These are phyloP conservation scores for Pholiota conissans DNA, from an alignment of 768 basidiomycete species.

Conservation along the genomic window DNA sequence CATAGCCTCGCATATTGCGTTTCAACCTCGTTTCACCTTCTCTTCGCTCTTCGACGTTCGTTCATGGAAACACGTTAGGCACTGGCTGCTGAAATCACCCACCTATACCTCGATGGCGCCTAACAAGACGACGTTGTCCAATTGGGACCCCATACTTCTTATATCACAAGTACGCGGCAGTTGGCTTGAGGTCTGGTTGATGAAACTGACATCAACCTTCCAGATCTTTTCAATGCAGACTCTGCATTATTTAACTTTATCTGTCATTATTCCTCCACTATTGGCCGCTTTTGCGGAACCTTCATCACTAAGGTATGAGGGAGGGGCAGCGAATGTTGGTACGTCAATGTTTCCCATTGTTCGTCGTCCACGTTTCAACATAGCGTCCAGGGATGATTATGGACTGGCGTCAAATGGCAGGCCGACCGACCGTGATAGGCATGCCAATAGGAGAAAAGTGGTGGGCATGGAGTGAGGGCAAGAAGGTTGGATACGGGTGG, in stretches of 20 bases:
- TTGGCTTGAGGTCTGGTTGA: not conserved
- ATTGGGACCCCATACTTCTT: constrained; percentile 90
- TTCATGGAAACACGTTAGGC: constrained; percentile 17
- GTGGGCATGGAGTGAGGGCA: constrained; percentile 84
- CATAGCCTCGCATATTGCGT: constrained; percentile 1
- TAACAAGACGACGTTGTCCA: constrained; percentile 40
- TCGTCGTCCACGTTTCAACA: not conserved
- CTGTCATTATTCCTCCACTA: constrained; percentile 78
- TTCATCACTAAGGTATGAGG: constrained; percentile 69
- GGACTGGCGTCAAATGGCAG: constrained; percentile 98
- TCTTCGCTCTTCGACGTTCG: constrained; percentile 3
- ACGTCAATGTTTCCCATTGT: constrained; percentile 20
- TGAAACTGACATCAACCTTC: constrained; percentile 1
- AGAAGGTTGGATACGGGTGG: constrained; percentile 64
- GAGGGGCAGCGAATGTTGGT: constrained; percentile 81
- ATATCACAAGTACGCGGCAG: constrained; percentile 70
- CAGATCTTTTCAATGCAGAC: constrained; percentile 95
- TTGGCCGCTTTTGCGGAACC: constrained; percentile 75
- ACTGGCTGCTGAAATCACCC: constrained; percentile 11
- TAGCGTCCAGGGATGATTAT: constrained; percentile 74
- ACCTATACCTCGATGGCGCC: constrained; percentile 32
- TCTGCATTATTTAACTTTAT: constrained; percentile 89
- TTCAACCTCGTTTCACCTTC: not conserved
- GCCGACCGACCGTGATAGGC: constrained; percentile 71
- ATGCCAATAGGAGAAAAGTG: constrained; percentile 65